A percentile compares a stretch with the other conserved stretches of the same genome.
Conservation (phyloP, 805 yeast species). For the Ogataea polymorpha region DNA sequence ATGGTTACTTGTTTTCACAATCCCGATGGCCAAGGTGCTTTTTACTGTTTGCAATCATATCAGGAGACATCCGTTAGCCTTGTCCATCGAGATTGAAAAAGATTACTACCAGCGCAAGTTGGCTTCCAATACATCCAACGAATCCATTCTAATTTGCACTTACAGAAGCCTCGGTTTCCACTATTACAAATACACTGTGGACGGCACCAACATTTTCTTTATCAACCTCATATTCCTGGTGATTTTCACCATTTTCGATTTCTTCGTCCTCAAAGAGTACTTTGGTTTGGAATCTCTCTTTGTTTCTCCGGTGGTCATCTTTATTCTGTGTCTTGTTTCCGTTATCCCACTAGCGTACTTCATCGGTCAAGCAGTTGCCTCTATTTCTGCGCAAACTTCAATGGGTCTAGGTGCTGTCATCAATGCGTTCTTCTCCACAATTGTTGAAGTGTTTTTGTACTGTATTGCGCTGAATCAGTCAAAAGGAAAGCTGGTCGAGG, state of each 20-base stretch:
- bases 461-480: constrained; percentile 85
- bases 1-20: constrained; percentile 84
- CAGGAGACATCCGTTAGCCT: constrained; percentile 85
- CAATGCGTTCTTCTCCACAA: constrained; percentile 94
- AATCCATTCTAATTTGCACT: constrained; percentile 75
- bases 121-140: constrained; percentile 40
- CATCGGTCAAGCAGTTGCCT: constrained; percentile 99
- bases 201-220: constrained; percentile 91
- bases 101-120: constrained; percentile 39
- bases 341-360: constrained; percentile 93
- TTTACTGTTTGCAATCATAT: constrained; percentile 68
- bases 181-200: constrained; percentile 93
- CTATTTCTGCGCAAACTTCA: constrained; percentile 95
- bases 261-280: constrained; percentile 54
- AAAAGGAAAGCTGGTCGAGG: constrained; percentile 90
- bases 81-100: constrained; percentile 66
- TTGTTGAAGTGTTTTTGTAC: constrained; percentile 89
- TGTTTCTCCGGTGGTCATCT: constrained; percentile 64
- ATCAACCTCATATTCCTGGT: constrained; percentile 81
- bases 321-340: constrained; percentile 73
- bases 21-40: constrained; percentile 88
- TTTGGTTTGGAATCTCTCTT: constrained; percentile 38
- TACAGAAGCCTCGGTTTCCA: constrained; percentile 90
- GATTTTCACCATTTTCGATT: constrained; percentile 77
- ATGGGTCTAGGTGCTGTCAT: constrained; percentile 99